phyloP scores from a whole-genome alignment of 169 alveolate genomes.

The Plasmodium cynomolgi region DNA sequence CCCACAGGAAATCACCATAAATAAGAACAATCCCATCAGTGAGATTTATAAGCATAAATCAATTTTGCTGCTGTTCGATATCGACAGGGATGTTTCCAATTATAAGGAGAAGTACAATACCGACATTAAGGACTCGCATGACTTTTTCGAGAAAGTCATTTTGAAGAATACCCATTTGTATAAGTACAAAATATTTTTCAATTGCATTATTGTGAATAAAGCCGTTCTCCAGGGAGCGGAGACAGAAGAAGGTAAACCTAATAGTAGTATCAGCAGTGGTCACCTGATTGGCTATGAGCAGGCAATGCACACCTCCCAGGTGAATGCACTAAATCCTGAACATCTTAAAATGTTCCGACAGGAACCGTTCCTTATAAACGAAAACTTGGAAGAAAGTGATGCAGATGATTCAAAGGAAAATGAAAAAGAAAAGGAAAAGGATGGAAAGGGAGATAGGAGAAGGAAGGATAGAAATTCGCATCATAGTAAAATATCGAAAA shows the following conservation, averaged over 20 bases:
- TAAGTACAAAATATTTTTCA: slow-evolving; percentile 38
- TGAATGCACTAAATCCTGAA: neutral
- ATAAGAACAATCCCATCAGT: neutral
- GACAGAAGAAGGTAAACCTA: neutral
- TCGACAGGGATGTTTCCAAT: neutral
- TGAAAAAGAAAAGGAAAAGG: neutral
- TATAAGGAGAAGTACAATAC: slow-evolving; percentile 18
- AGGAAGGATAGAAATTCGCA: neutral
- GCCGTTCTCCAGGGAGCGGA: neutral
- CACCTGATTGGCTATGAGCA: neutral
- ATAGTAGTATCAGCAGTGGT: neutral
- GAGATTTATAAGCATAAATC: slow-evolving; percentile 2
- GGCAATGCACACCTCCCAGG: neutral
- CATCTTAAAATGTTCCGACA: slow-evolving; percentile 45
- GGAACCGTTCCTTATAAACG: slow-evolving; percentile 32
- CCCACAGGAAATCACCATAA: slow-evolving; percentile 74
- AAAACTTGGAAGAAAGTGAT: slow-evolving; percentile 22
- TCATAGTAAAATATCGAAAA: slow-evolving; percentile 5
- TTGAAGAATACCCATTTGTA: slow-evolving; percentile 33
- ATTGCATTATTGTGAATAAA: slow-evolving; percentile 53
- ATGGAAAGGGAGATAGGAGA: slow-evolving; percentile 8
- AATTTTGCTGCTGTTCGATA: slow-evolving; percentile 34
- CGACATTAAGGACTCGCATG: slow-evolving; percentile 37
- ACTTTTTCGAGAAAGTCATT: slow-evolving; percentile 54
- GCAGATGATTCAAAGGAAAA: slow-evolving; percentile 1